Conservation (phyloP, 163 green algal genomes). For the Smithsoniella earleae region DNA sequence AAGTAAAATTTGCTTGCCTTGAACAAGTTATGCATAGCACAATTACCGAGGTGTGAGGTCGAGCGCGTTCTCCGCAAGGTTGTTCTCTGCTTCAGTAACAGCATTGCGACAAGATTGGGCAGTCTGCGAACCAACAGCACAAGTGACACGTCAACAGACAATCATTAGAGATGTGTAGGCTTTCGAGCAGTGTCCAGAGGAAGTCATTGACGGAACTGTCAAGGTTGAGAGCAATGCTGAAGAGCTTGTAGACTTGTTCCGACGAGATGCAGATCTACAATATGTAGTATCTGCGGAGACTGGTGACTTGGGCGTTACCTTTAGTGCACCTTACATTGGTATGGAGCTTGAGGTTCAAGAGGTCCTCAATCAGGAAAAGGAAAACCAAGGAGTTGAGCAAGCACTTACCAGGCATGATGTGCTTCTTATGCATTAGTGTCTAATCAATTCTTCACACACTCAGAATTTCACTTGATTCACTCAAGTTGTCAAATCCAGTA, state of each 20-base stretch:
- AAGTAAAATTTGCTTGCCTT: conserved; percentile 19
- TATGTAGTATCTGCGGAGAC: conserved; percentile 7
- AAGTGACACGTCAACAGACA: background rate
- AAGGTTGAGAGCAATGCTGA: conserved; percentile 7
- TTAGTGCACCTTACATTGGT: conserved; percentile 1
- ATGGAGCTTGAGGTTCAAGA: conserved; percentile 17
- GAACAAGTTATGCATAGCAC: conserved; percentile 26
- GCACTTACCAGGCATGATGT: background rate
- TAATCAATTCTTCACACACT: no score
- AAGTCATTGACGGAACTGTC: conserved; percentile 18
- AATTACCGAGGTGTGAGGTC: conserved; percentile 4
- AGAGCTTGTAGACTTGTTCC: conserved; percentile 14
- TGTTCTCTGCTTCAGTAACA: no score
- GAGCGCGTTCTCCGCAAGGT: no score
- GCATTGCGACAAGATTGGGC: no score
- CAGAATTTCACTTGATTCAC: no score
- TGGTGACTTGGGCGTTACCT: background rate
- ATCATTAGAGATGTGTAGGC: conserved; percentile 3
- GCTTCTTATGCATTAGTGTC: no score
- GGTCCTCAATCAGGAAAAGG: background rate
- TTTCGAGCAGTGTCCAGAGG: conserved; percentile 4
- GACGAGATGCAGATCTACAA: background rate
- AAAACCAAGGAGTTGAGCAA: background rate
- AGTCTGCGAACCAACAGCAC: background rate
- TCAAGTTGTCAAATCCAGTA: no score